Percentiles rank a stretch among this genome's conserved stretches.
These are phyloP conservation scores for Neodidymelliopsis sp. DNA, from an alignment of 2,329 filamentous ascomycete genomes.

Conservation along the genomic window DNA sequence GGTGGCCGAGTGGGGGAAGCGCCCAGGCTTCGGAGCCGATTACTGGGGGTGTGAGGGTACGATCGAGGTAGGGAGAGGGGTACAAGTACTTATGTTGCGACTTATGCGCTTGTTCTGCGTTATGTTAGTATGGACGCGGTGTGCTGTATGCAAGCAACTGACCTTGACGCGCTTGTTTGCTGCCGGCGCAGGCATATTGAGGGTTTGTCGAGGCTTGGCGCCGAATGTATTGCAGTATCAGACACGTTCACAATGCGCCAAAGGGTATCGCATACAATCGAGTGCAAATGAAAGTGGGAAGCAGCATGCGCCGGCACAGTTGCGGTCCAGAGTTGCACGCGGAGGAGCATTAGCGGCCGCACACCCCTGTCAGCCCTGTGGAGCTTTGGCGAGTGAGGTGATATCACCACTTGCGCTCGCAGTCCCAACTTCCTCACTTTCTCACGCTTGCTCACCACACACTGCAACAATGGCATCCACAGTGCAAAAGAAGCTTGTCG, in stretches of 20 bases:
- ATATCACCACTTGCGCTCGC: conserved; percentile 44
- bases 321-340: not conserved
- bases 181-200: conserved; percentile 60
- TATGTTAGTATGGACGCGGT: conserved; percentile 2
- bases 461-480: conserved; percentile 57
- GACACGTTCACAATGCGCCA: too few species aligned
- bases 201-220: too few species aligned
- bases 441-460: conserved; percentile 12
- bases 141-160: conserved; percentile 3
- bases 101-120: conserved; percentile 51
- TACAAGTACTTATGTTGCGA: conserved; percentile 48
- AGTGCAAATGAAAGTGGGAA: not conserved
- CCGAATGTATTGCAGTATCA: too few species aligned
- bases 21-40: conserved; percentile 60
- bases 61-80: not conserved
- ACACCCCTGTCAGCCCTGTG: conserved; percentile 35
- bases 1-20: conserved; percentile 75
- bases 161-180: conserved; percentile 62
- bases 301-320: not conserved
- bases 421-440: conserved; percentile 7
- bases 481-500: conserved; percentile 79
- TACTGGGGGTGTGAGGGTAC: conserved; percentile 46
- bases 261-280: too few species aligned
- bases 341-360: conserved; percentile 12
- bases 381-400: conserved; percentile 31